Base-by-base conservation (phyloP, 345 rosid species). In the Lepidium didymum region DNA sequence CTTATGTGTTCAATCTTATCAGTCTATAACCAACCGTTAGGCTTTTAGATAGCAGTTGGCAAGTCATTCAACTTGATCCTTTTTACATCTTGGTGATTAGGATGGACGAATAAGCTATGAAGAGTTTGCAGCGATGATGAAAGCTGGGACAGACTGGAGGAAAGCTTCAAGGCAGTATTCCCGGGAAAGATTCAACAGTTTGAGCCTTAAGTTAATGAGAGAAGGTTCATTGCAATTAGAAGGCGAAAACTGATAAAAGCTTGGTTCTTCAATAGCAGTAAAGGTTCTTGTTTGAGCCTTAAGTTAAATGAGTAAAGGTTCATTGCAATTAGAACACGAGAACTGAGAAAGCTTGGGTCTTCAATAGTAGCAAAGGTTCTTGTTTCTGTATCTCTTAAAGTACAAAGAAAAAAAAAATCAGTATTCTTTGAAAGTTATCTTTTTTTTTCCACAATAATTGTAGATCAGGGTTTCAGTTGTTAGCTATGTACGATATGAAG, bases 111-210 rank as follows among this genome's bases (percentile, higher is more conserved):
- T 90, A 67, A 88, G 95, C 65, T 88, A 88, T 3, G 97, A 90
- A 60, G 97, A 90, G 80, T 90, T 90, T 56, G 92, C 77, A 1
- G 75, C 83, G 1, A 88, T 88, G 97, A 90, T 88, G 97, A 88
- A 83, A 83, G 95, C 95, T 3, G 97, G 97, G 18, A 90, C 95
- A 4, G 97, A 90, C 69, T 90, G 97, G 97, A 86, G 97, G 66
- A 90, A 88, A 71, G 97, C 91, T 1, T 90, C 97, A 0, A 78
- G 96, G 64, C 97, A 91, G 60, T 91, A 86, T 67, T 88, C 96
- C 10, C 67, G 96, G 51, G 96, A 88, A 77, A 83, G 90, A 80
- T 88, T 90, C 76, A 87, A 83, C 73, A 88, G 83, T 79, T 79
- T 90, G 66, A 85, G 95, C 82, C 75, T 88, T 75, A 88, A 81